A percentile compares a stretch with the other conserved stretches of the same genome.
These are phyloP conservation scores for Schizochytrium sp. DNA, from an alignment of 108 stramenopile genomes.

Conservation along the genomic window DNA sequence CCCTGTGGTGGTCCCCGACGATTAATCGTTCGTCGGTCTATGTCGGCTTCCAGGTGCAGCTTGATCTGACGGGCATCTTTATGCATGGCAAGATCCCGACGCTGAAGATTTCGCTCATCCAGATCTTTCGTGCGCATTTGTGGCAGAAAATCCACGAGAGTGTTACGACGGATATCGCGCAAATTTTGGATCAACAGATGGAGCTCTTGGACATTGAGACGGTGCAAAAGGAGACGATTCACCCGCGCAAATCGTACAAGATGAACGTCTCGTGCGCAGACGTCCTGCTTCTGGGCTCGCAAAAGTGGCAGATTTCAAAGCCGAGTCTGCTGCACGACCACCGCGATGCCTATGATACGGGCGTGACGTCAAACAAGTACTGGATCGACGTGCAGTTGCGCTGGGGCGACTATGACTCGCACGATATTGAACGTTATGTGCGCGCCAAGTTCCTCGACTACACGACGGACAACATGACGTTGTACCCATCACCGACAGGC, in stretches of 20 bases:
- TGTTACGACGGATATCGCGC: constrained; percentile 95
- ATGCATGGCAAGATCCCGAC: constrained; percentile 99
- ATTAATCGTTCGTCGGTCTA: constrained; percentile 99
- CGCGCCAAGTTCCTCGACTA: constrained; percentile 98
- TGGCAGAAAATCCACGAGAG: constrained; percentile 99
- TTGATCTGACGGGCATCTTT: constrained; percentile 98
- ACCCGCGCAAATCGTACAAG: constrained; percentile 97
- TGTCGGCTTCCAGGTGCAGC: constrained; percentile 98
- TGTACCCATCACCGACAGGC: constrained; percentile 96
- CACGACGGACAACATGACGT: constrained; percentile 99
- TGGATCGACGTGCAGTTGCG: constrained; percentile 97
- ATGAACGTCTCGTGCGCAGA: constrained; percentile 99
- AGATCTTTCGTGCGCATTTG: constrained; percentile 81
- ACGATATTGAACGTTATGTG: constrained; percentile 94
- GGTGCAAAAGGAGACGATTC: constrained; percentile 99
- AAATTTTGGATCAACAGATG: constrained; percentile 95
- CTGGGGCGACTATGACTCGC: constrained; percentile 99
- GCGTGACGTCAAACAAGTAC: constrained; percentile 85
- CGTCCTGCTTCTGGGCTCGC: constrained; percentile 91
- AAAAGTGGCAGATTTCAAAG: constrained; percentile 97
- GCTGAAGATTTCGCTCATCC: constrained; percentile 71
- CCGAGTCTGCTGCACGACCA: constrained; percentile 93
- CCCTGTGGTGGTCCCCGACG: constrained; percentile 98
- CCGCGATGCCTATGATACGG: constrained; percentile 85
- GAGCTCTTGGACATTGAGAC: constrained; percentile 95